Base-by-base conservation (phyloP, 768 basidiomycete genomes). In the Kwoniella pini region DNA sequence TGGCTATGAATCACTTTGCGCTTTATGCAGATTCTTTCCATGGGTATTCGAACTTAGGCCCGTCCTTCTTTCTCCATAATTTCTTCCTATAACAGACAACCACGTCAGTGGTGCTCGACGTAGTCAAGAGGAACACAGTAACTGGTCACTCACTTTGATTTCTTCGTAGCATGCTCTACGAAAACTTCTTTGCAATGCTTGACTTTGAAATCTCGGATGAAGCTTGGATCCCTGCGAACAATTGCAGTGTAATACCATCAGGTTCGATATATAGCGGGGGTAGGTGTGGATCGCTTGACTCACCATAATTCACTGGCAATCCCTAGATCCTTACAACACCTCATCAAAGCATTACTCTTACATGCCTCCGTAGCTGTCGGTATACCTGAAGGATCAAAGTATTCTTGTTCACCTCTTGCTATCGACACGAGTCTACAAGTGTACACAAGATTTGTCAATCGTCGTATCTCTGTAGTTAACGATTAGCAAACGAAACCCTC, bases 311-410 rank as follows among this genome's bases (percentile, higher is more conserved):
- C 95, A 77, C 91, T 93, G 0, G 95, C 95, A 67, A 98, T 83
- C 11, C 95, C 95, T 39, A 98, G 81, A 74, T 98, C 95, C 75
- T 98, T 98, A 81, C 91, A 93, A 78, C 95, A 97, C 30, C 95
- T 83, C 94, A 97, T 96, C 28, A 98, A 81, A 0, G 95, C 95
- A 65, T 98, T 98, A 74, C 90, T 91, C 79, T 97, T 98, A 81
- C 89, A 91, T 0, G 88, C 91, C 77, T 98, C 95, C 0, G 89
- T 90, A 0, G 95, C 95, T 0, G 95, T 98, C 1, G 95, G 85
- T 50, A 98, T 86, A 13, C 92, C 91, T 0, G 84, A 83, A 6
- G 89, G 87, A 71, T 94, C 92, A 69, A 97, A 98, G 79, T 93
- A 97, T 68, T 96, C 91, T 68, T 97, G 93, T 80, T 98, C 95